Conservation (phyloP, 2,329 filamentous ascomycete genomes). For the Akanthomyces muscarius region DNA sequence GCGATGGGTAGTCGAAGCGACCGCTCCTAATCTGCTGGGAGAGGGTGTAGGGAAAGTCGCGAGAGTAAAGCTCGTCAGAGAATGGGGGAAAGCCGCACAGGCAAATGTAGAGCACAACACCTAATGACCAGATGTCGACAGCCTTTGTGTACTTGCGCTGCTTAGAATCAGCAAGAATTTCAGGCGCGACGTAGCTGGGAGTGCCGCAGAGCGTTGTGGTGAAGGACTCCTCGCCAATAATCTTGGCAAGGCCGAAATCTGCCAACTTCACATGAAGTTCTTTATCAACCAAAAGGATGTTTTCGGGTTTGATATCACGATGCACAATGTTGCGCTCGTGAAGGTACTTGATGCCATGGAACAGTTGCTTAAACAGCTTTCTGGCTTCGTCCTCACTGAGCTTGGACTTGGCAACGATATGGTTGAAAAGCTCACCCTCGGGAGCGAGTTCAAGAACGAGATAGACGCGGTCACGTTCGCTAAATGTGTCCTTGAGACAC, state of each 20-base stretch:
- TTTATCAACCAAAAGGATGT: slow-evolving; percentile 85
- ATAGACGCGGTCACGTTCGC: slow-evolving; percentile 86
- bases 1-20: slow-evolving; percentile 89
- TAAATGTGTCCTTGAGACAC: slow-evolving; percentile 91
- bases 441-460: slow-evolving; percentile 85
- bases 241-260: slow-evolving; percentile 96
- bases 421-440: slow-evolving; percentile 94
- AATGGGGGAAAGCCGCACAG: slow-evolving; percentile 96
- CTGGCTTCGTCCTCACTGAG: slow-evolving; percentile 78
- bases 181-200: slow-evolving; percentile 94
- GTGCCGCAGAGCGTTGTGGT: slow-evolving; percentile 95
- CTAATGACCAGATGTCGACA: slow-evolving; percentile 94
- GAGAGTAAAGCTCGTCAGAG: slow-evolving; percentile 82
- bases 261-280: slow-evolving; percentile 85
- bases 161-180: slow-evolving; percentile 80
- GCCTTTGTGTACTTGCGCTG: slow-evolving; percentile 89
- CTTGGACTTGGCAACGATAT: slow-evolving; percentile 87
- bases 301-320: slow-evolving; percentile 96
- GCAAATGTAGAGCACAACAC: slow-evolving; percentile 97
- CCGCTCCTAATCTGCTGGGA: slow-evolving; percentile 87
- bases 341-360: slow-evolving; percentile 91
- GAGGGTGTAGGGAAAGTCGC: slow-evolving; percentile 79
- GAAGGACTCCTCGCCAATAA: slow-evolving; percentile 97
- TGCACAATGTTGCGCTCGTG: slow-evolving; percentile 97
- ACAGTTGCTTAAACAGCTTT: slow-evolving; percentile 84